Base-by-base conservation (phyloP, 2,329 filamentous ascomycete genomes). In the Cladosporium sp. region DNA sequence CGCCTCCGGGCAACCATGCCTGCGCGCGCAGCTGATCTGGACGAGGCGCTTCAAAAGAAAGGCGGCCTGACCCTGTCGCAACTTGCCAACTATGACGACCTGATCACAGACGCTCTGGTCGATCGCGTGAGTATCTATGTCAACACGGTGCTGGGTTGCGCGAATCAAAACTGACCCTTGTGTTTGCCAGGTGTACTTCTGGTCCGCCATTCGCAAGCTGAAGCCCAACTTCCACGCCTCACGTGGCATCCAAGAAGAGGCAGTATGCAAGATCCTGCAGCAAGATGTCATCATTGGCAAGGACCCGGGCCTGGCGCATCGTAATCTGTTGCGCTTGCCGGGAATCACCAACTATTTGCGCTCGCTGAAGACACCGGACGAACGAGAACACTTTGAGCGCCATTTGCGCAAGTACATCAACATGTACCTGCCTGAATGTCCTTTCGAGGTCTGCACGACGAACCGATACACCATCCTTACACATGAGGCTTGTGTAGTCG, bases 201-300 rank as follows among this genome's bases (percentile, higher is more conserved):
- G 94, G 93, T 93, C 93, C 5, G 89, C 85, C 3, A 96, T 97
- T 60, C 92, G 93, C 64, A 99, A 99, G 76, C 96, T 97, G 69
- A 87, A 89, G 61, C 86, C 85, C 58, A 90, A 90, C 58, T 97
- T 96, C 74, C 89, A 90, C 67, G 83, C 91, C 0, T 91, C 89
- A 6, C 87, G 94, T 63, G 90, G 90, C 40, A 80, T 97, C 52
- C 85, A 84, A 56, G 83, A 86, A 63, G 83, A 88, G 51, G 79
- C 84, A 20, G 79, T 88, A 39, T 80, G 82, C 58, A 75, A 78
- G 62, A 84, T 87, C 59, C 73, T 88, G 36, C 81, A 85, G 45
- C 75, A 81, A 64, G 74, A 90, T 68, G 82, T 95, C 14, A 84
- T 96, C 61, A 78, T 96, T 63, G 81, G 84, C 50, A 91, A 92